A percentile compares a stretch with the other conserved stretches of the same genome.
These are phyloP conservation scores for Eucalyptus camaldulensis DNA, from an alignment of 345 rosid species.

Conservation along the genomic window DNA sequence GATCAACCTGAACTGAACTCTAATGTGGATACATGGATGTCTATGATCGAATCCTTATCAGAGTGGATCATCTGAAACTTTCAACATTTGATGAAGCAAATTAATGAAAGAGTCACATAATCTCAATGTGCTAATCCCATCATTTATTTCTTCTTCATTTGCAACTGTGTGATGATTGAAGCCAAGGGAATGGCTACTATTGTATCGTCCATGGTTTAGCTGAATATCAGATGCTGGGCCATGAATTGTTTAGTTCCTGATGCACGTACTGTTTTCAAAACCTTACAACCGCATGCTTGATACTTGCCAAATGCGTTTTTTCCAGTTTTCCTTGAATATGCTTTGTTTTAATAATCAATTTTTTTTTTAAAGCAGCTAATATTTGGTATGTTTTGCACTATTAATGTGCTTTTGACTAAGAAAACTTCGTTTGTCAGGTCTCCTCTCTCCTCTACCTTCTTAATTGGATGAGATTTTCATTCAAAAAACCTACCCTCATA, in stretches of 20 bases:
- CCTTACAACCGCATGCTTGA: neutral
- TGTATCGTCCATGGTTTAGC: neutral
- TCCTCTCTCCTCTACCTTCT: neutral
- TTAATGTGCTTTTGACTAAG: neutral
- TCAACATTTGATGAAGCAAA: neutral
- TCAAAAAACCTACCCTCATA: neutral
- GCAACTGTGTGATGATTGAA: neutral
- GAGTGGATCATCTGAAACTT: neutral
- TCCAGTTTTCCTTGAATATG: neutral
- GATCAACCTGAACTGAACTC: neutral
- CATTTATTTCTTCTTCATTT: neutral
- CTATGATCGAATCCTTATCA: neutral
- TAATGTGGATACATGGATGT: neutral
- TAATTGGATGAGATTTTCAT: neutral
- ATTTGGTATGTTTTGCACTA: neutral
- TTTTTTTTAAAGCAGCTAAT: neutral
- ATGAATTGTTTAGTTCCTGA: neutral
- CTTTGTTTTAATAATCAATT: neutral
- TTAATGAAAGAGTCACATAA: neutral
- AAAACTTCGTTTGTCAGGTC: neutral
- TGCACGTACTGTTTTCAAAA: neutral
- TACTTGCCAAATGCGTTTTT: neutral
- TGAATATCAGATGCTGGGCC: neutral
- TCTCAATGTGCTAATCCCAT: neutral
- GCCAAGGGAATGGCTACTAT: neutral